Conservation (phyloP, 2,329 filamentous ascomycete species). For the Hysterium pulicare region DNA sequence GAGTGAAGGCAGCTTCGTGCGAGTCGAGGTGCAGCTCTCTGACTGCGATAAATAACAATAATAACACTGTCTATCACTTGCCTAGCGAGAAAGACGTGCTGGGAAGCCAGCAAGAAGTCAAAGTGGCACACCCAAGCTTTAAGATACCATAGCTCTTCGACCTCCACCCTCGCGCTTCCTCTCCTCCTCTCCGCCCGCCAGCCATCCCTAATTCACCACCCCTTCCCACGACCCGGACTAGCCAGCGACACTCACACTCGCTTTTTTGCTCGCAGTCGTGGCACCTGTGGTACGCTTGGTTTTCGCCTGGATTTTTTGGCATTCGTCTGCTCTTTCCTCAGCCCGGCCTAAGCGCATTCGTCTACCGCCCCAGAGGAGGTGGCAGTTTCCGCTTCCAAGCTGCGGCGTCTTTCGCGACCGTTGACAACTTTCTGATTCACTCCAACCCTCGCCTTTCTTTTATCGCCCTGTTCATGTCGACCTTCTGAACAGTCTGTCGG, state of each 20-base stretch:
- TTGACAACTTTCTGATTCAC: constrained; percentile 12
- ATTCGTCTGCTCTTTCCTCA: constrained; percentile 10
- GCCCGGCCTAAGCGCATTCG: constrained; percentile 9
- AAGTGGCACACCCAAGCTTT: constrained; percentile 13
- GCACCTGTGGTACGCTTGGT: constrained; percentile 11
- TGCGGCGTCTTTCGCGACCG: constrained; percentile 10
- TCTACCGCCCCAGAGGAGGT: constrained; percentile 7
- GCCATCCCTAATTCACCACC: constrained; percentile 4
- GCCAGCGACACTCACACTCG: constrained; percentile 6
- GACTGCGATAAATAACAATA: neutral
- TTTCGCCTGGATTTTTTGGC: constrained; percentile 1
- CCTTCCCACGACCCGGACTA: neutral
- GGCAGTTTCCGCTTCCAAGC: constrained; percentile 12
- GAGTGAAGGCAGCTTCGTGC: neutral
- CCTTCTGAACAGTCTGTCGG: constrained; percentile 25
- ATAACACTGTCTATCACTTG: constrained; percentile 5
- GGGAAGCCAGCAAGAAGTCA: constrained; percentile 6
- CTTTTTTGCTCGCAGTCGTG: constrained; percentile 9
- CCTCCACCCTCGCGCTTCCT: neutral
- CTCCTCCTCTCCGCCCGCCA: constrained; percentile 2
- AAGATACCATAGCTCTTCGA: constrained; percentile 10
- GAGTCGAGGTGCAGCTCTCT: neutral
- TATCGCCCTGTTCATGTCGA: constrained; percentile 29
- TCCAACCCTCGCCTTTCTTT: constrained; percentile 23
- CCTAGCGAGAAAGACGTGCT: constrained; percentile 10